These are phyloP conservation scores for Dioscorea zingiberensis DNA, from an alignment of 106 monocot genomes.

Conservation along the genomic window DNA sequence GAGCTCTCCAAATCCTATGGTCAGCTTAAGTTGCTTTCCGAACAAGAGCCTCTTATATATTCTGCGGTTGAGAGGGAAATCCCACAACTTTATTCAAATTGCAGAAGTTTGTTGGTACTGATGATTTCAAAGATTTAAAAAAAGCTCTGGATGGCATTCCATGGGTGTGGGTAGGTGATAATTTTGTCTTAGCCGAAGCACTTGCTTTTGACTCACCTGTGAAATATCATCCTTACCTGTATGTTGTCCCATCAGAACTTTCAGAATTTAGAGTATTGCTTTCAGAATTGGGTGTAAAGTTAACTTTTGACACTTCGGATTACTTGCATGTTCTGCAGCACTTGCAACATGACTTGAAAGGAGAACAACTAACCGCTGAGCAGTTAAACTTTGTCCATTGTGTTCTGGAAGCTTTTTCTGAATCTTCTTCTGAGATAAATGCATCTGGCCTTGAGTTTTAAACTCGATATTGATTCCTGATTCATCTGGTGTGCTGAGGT, in stretches of 20 bases:
- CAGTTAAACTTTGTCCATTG: constrained; percentile 80
- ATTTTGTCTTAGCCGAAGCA: constrained; percentile 52
- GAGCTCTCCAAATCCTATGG: constrained; percentile 69
- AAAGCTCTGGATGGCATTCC: constrained; percentile 45
- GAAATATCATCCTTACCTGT: constrained; percentile 88
- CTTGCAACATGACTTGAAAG: constrained; percentile 63
- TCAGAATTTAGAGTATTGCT: constrained; percentile 63
- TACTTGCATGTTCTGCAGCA: constrained; percentile 59
- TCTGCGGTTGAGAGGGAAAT: constrained; percentile 57
- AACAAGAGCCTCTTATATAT: constrained; percentile 27
- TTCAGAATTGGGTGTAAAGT: constrained; percentile 69
- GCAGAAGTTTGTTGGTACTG: constrained; percentile 49
- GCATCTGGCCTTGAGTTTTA: constrained; percentile 28
- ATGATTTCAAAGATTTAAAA: constrained; percentile 45
- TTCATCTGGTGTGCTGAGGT: constrained; percentile 57
- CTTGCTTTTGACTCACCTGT: constrained; percentile 98
- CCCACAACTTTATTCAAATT: constrained; percentile 58
- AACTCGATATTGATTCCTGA: constrained; percentile 77
- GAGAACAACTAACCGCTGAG: constrained; percentile 62
- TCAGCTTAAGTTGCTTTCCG: constrained; percentile 34
- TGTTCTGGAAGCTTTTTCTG: constrained; percentile 81
- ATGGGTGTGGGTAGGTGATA: constrained; percentile 90
- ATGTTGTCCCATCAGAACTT: constrained; percentile 92
- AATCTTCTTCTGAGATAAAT: constrained; percentile 46
- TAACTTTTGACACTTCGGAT: constrained; percentile 65